Evolutionary conservation across 2,329 filamentous ascomycete genomes (phyloP).

Genomic region (Ophiostoma perfectum): DNA sequence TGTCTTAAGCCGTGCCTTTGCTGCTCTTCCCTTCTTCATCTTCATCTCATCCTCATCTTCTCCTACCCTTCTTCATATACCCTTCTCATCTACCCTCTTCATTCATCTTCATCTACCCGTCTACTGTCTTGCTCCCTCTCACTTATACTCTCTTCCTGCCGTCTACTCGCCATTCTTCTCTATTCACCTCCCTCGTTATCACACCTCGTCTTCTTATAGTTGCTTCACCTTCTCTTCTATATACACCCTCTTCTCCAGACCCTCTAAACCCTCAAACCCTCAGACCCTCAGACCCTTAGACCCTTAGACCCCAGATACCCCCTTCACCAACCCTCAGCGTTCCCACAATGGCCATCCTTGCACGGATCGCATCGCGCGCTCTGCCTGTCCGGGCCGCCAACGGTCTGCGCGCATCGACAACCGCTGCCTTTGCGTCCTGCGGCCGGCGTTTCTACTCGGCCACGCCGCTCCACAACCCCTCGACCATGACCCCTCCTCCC

Average conservation of each 20-base stretch:
- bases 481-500: slow-evolving; percentile 61
- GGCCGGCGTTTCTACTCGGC: neutral
- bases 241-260: no score
- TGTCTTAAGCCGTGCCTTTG: neutral
- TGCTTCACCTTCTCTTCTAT: no score
- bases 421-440: neutral
- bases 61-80: no score
- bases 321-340: no score
- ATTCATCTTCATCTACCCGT: neutral
- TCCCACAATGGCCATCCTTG: neutral
- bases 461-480: slow-evolving; percentile 40
- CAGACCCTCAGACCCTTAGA: neutral
- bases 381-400: neutral
- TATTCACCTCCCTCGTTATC: no score
- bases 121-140: no score
- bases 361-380: neutral
- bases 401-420: neutral
- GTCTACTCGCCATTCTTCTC: no score
- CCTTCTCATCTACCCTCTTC: no score
- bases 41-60: neutral
- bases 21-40: neutral
- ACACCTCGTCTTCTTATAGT: no score
- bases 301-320: neutral
- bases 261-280: neutral
- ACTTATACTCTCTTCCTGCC: no score